Base-by-base conservation (phyloP, 257 asterid species). In the Lithospermum erythrorhizon region DNA sequence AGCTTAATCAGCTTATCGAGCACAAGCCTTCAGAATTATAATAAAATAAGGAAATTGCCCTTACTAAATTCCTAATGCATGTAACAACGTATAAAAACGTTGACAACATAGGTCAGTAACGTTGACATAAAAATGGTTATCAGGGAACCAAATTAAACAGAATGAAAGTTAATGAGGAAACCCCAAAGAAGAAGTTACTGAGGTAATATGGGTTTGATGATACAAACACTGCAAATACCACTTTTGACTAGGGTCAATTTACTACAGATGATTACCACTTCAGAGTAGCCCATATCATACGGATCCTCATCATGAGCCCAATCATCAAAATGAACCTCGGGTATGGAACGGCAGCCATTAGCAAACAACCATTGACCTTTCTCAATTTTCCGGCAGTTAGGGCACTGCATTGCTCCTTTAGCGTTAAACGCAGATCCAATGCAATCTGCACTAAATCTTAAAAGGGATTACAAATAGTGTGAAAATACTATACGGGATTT, bases 341-440 rank as follows among this genome's bases (percentile, higher is more conserved):
- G 80, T 58, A 72, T 68, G 55, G 94, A 75, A 45, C 87, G 90
- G 67, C 77, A 70, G 58, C 90, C 94, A 76, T 73, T 79, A 48
- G 90, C 89, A 76, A 73, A 87, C 45, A 87, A 80, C 95, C 95
- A 87, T 67, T 80, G 95, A 11, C 95, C 95, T 79, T 82, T 84
- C 82, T 87, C 95, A 68, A 78, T 72, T 75, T 87, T 84, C 56
- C 95, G 87, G 73, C 95, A 87, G 78, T 87, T 87, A 56, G 95
- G 95, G 70, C 95, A 87, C 78, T 84, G 95, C 95, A 87, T 87
- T 62, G 84, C 83, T 63, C 94, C 95, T 75, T 87, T 87, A 21
- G 68, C 57, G 66, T 87, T 87, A 74, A 87, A 87, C 64, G 95
- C 95, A 9, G 95, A 87, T 64, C 95, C 95, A 57, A 87, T 87